phyloP scores from a whole-genome alignment of 129 eudicot species.

The Apium graveolens region DNA sequence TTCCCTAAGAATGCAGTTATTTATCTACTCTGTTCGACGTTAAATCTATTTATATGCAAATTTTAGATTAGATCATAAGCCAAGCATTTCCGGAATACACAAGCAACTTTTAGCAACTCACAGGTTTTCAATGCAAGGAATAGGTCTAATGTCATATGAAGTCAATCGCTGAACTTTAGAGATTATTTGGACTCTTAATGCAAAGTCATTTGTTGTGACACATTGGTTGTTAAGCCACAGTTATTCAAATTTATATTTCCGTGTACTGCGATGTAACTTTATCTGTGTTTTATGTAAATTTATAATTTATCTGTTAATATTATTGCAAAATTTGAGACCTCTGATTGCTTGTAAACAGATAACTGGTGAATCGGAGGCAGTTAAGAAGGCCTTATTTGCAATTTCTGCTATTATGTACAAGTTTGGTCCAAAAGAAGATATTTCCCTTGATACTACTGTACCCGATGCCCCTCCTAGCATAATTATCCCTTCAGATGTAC shows the following conservation, averaged over 20 bases:
- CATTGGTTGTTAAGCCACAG: neutral
- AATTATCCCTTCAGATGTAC: constrained; percentile 85
- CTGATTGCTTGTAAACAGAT: constrained; percentile 39
- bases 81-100: neutral
- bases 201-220: neutral
- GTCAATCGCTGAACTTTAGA: neutral
- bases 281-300: neutral
- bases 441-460: constrained; percentile 66
- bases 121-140: neutral
- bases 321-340: neutral
- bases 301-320: neutral
- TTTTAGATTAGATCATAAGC: neutral
- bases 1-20: neutral
- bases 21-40: neutral
- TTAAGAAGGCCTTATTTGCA: constrained; percentile 76
- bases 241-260: neutral
- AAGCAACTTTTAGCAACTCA: neutral
- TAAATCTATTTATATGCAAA: neutral
- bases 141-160: neutral
- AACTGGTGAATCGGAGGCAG: constrained; percentile 76
- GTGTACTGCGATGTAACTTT: neutral
- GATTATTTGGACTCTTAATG: neutral
- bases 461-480: constrained; percentile 70
- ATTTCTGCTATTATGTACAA: constrained; percentile 91
- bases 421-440: constrained; percentile 71